Percentiles rank a stretch among this genome's conserved stretches.
These are phyloP conservation scores for Cyberlindnera euphorbiae DNA, from an alignment of 805 yeast genomes.

Conservation along the genomic window DNA sequence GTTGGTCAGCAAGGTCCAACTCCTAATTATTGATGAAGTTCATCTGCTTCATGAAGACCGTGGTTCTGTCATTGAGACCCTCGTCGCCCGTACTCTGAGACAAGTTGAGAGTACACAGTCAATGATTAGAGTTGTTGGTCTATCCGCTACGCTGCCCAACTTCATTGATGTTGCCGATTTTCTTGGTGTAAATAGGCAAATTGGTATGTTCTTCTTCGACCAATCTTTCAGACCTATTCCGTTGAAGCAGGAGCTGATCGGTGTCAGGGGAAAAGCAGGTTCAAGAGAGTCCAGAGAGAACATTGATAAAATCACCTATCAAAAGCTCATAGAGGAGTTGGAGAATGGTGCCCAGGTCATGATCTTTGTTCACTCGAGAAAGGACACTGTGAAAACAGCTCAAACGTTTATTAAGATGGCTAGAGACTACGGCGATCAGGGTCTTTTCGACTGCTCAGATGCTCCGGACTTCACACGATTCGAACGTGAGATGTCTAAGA, in stretches of 20 bases:
- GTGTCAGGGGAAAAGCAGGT: slow-evolving; percentile 84
- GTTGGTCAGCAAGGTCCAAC: slow-evolving; percentile 74
- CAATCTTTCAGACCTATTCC: slow-evolving; percentile 93
- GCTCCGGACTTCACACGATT: slow-evolving; percentile 39
- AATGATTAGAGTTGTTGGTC: slow-evolving; percentile 89
- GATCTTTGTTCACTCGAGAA: slow-evolving; percentile 95
- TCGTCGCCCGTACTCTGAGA: slow-evolving; percentile 89
- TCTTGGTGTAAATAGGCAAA: slow-evolving; percentile 80
- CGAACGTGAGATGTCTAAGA: slow-evolving; percentile 62
- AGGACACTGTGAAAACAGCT: slow-evolving; percentile 85
- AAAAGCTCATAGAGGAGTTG: slow-evolving; percentile 65
- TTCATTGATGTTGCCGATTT: slow-evolving; percentile 93
- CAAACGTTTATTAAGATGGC: slow-evolving; percentile 67
- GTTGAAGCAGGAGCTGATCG: slow-evolving; percentile 78
- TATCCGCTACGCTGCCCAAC: slow-evolving; percentile 92
- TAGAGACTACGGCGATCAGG: slow-evolving; percentile 50
- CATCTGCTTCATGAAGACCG: slow-evolving; percentile 95
- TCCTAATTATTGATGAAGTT: slow-evolving; percentile 92
- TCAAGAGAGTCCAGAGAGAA: slow-evolving; percentile 62
- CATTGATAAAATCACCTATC: slow-evolving; percentile 71
- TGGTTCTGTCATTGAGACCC: slow-evolving; percentile 94
- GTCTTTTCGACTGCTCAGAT: slow-evolving; percentile 53
- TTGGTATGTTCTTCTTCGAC: slow-evolving; percentile 94
- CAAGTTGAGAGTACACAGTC: slow-evolving; percentile 94
- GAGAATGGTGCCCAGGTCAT: slow-evolving; percentile 79